Evolutionary conservation across 768 basidiomycete genomes (phyloP).

Genomic region (Amanita subjunquillea): DNA sequence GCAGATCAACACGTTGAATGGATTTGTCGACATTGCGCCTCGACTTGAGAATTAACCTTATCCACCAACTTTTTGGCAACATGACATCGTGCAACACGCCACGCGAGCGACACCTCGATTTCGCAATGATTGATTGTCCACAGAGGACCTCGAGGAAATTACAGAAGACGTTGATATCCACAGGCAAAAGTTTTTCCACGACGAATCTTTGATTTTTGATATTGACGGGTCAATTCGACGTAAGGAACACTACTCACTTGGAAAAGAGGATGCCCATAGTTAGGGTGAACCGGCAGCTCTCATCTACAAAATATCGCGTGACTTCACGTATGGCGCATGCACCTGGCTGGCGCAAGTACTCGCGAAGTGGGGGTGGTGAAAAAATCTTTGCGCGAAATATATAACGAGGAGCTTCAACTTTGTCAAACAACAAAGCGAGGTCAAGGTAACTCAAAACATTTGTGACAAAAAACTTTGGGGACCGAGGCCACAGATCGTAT

Average conservation of each 20-base stretch:
- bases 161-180: constrained; percentile 41
- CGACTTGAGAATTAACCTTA: constrained; percentile 11
- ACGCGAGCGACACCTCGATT: constrained; percentile 11
- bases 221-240: background rate
- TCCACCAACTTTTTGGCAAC: constrained; percentile 46
- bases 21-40: constrained; percentile 4
- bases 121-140: constrained; percentile 26
- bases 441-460: constrained; percentile 23
- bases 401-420: constrained; percentile 19
- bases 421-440: constrained; percentile 30
- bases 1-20: constrained; percentile 8
- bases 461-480: constrained; percentile 25
- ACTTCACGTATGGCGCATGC: constrained; percentile 15
- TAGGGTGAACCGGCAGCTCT: constrained; percentile 15
- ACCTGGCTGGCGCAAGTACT: constrained; percentile 11
- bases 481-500: constrained; percentile 19
- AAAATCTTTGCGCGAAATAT: constrained; percentile 22
- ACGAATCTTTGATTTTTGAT: constrained; percentile 28
- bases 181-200: constrained; percentile 20
- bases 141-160: constrained; percentile 40
- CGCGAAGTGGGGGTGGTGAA: constrained; percentile 1
- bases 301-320: constrained; percentile 15
- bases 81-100: constrained; percentile 31
- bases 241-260: constrained; percentile 19
- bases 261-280: constrained; percentile 28